phyloP scores from a whole-genome alignment of 192 early-diverging fungal species.

The Coemansia sp. region DNA sequence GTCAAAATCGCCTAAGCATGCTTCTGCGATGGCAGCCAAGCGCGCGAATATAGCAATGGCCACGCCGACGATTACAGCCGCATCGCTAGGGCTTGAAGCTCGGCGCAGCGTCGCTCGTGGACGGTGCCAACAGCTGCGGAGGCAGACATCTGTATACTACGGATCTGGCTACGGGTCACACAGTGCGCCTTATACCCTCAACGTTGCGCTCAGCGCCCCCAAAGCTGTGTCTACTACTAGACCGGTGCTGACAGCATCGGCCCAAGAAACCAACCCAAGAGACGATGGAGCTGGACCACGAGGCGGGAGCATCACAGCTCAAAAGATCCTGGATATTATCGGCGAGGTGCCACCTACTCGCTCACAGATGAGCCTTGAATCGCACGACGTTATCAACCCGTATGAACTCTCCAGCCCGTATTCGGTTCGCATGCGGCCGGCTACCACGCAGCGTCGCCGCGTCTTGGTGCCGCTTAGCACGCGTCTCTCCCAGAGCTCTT shows the following conservation, averaged over 20 bases:
- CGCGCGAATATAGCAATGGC: not conserved
- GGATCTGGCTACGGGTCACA: conserved; percentile 43
- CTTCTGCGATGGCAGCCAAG: not conserved
- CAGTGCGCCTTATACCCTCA: conserved; percentile 37
- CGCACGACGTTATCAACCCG: conserved; percentile 29
- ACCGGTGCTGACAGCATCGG: not conserved
- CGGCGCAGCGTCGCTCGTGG: conserved; percentile 28
- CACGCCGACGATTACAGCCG: conserved; percentile 33
- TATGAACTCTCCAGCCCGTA: conserved; percentile 48
- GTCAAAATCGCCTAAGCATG: conserved; percentile 3
- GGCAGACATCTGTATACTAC: conserved; percentile 34
- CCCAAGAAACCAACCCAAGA: not conserved
- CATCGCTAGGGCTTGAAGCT: conserved; percentile 38
- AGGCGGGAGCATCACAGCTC: conserved; percentile 42
- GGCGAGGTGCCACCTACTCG: conserved; percentile 42
- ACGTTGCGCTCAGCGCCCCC: conserved; percentile 11
- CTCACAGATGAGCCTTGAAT: conserved; percentile 18
- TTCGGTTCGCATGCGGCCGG: conserved; percentile 32
- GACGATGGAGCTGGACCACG: not conserved
- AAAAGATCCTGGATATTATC: conserved; percentile 50
- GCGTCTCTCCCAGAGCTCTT: conserved; percentile 23
- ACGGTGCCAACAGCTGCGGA: conserved; percentile 2
- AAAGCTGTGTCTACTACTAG: not conserved
- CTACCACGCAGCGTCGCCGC: conserved; percentile 32
- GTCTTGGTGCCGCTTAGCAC: conserved; percentile 40